Conservation (phyloP, 345 rosid species). For the Garcia nutans region DNA sequence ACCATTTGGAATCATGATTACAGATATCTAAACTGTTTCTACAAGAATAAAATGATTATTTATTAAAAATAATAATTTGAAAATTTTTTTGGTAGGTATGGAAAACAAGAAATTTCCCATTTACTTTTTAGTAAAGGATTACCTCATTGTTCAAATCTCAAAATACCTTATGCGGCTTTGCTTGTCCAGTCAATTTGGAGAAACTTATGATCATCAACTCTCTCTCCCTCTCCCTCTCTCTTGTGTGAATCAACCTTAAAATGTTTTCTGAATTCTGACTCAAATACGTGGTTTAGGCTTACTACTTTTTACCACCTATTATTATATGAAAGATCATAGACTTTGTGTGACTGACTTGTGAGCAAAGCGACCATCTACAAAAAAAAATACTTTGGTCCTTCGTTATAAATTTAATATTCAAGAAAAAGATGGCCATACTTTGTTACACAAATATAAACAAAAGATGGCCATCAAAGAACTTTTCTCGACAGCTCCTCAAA, state of each 20-base stretch:
- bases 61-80: too few relatives aligned
- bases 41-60: too few relatives aligned
- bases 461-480: neutral
- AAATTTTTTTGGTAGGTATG: too few relatives aligned
- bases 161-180: too few relatives aligned
- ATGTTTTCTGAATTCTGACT: neutral
- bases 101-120: neutral
- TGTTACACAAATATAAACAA: neutral
- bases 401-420: too few relatives aligned
- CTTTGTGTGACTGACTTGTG: neutral
- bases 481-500: too few relatives aligned
- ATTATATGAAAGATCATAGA: neutral
- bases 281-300: neutral
- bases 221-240: too few relatives aligned
- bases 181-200: neutral
- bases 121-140: neutral
- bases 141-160: too few relatives aligned
- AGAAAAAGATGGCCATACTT: neutral
- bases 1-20: neutral
- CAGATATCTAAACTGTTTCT: neutral
- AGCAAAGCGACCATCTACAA: slow-evolving; percentile 7
- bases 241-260: neutral
- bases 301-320: neutral
- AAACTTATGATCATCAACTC: neutral
- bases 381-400: neutral